Evolutionary conservation across 2,329 filamentous ascomycete species (phyloP).

Genomic region (Fusarium devonianum): DNA sequence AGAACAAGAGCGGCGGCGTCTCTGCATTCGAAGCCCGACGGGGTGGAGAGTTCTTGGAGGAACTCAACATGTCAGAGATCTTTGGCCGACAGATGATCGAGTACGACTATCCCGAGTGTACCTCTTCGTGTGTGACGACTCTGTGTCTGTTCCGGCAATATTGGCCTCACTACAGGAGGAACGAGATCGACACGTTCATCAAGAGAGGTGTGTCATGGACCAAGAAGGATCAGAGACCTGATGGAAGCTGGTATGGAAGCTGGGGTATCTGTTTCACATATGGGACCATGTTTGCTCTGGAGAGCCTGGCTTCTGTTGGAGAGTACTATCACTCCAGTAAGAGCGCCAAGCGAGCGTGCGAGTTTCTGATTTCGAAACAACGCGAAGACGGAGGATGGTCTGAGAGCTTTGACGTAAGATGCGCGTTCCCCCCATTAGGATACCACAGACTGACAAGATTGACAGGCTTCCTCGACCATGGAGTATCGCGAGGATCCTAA

Average conservation of each 20-base stretch:
- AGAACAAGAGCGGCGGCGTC: conserved; percentile 85
- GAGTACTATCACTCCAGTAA: conserved; percentile 79
- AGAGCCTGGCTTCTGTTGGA: conserved; percentile 80
- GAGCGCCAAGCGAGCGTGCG: conserved; percentile 74
- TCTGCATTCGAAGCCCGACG: conserved; percentile 90
- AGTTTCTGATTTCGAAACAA: conserved; percentile 85
- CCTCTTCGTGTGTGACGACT: conserved; percentile 88
- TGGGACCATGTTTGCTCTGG: conserved; percentile 92
- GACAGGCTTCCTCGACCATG: conserved; percentile 75
- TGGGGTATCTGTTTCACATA: conserved; percentile 99
- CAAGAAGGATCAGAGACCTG: conserved; percentile 74
- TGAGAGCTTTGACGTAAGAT: conserved; percentile 77
- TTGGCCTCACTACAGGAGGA: conserved; percentile 78
- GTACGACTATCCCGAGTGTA: conserved; percentile 97
- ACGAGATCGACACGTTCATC: conserved; percentile 78
- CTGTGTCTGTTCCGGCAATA: conserved; percentile 80
- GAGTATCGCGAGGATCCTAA: conserved; percentile 76
- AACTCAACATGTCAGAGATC: conserved; percentile 91
- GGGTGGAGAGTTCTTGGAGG: conserved; percentile 78
- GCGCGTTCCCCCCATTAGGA: background rate
- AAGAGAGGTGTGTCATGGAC: conserved; percentile 80
- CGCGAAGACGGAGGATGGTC: conserved; percentile 93
- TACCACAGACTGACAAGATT: conserved; percentile 15
- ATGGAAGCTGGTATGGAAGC: conserved; percentile 96
- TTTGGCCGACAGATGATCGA: conserved; percentile 98